These are phyloP conservation scores for Peronospora farinosa DNA, from an alignment of 352 stramenopile genomes.

Conservation along the genomic window DNA sequence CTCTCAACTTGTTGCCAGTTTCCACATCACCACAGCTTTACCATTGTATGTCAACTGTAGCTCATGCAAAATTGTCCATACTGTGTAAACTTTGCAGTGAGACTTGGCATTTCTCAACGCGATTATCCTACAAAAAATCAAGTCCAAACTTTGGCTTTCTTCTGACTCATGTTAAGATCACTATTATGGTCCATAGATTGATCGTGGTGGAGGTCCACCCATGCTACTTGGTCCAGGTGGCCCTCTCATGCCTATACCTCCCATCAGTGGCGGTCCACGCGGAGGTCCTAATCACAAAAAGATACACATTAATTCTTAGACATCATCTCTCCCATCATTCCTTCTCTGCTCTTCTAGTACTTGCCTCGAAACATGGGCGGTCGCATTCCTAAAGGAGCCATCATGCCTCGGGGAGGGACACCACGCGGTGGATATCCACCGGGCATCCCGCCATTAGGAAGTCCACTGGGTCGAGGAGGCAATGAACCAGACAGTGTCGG, in stretches of 20 bases:
- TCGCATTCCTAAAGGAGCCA: conserved; percentile 69
- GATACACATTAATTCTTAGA: background rate
- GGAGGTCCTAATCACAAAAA: conserved; percentile 33
- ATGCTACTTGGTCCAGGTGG: conserved; percentile 24
- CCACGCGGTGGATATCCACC: conserved; percentile 64
- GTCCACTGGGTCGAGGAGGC: conserved; percentile 38
- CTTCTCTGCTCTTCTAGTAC: conserved; percentile 1
- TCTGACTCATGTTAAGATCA: conserved; percentile 1
- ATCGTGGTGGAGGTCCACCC: conserved; percentile 38
- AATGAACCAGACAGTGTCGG: conserved; percentile 33
- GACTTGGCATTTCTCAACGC: background rate
- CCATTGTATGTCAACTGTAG: background rate
- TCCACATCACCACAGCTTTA: background rate
- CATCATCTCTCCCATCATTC: no score
- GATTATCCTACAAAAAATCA: background rate
- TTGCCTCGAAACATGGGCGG: conserved; percentile 61
- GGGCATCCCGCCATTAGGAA: conserved; percentile 28
- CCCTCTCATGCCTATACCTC: conserved; percentile 32
- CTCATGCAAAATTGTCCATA: background rate
- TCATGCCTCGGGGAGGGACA: conserved; percentile 63
- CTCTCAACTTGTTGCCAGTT: conserved; percentile 3
- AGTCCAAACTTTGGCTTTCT: background rate
- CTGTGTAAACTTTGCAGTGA: background rate
- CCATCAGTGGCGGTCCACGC: conserved; percentile 40
- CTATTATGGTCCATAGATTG: conserved; percentile 73